Conservation (phyloP, 768 basidiomycete genomes). For the Kwoniella dendrophila region DNA sequence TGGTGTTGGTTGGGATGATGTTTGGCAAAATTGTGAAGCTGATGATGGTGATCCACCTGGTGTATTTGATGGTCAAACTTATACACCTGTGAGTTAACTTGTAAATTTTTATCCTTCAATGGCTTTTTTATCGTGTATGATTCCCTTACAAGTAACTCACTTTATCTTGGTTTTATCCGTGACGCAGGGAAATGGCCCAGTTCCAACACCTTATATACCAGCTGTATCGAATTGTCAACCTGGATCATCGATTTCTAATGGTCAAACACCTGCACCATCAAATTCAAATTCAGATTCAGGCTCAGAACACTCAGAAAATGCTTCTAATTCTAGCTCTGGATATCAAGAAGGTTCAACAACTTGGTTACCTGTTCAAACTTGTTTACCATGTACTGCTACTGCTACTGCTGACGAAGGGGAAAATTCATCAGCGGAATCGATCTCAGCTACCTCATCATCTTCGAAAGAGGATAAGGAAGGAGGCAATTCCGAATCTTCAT, state of each 20-base stretch:
- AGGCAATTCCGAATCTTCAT: background rate
- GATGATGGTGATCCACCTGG: constrained; percentile 41
- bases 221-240: constrained; percentile 24
- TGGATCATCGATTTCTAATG: constrained; percentile 34
- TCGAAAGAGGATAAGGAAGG: background rate
- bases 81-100: constrained; percentile 26
- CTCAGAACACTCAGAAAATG: background rate
- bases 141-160: no score
- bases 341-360: constrained; percentile 14
- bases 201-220: constrained; percentile 28
- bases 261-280: constrained; percentile 30
- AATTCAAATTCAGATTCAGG: no score
- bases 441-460: background rate
- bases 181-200: constrained; percentile 12
- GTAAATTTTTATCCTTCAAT: no score
- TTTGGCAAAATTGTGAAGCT: constrained; percentile 39
- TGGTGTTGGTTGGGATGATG: constrained; percentile 33
- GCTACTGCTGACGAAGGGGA: background rate
- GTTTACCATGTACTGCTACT: constrained; percentile 30
- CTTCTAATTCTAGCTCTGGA: background rate
- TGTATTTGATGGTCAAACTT: constrained; percentile 33
- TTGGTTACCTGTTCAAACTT: constrained; percentile 30
- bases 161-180: background rate
- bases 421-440: background rate
- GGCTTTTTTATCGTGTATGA: no score